A percentile compares a stretch with the other conserved stretches of the same genome.
These are phyloP conservation scores for Calycina herbarum DNA, from an alignment of 2,329 filamentous ascomycete genomes.

Conservation along the genomic window DNA sequence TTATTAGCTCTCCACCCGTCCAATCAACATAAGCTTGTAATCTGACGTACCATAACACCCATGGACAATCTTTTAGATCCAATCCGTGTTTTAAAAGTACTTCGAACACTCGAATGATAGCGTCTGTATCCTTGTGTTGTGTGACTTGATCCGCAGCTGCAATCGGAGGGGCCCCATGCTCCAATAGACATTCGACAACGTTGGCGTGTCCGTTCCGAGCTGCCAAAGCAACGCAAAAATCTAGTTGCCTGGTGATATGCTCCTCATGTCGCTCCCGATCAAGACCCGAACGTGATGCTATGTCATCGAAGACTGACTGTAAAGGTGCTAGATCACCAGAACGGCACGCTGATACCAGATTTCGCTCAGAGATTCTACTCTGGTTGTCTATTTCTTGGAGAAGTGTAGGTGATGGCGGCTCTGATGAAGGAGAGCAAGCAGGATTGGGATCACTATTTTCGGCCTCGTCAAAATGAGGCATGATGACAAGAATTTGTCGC, in stretches of 20 bases:
- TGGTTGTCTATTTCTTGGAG: not conserved
- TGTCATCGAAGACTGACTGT: not conserved
- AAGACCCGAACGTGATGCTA: constrained; percentile 4
- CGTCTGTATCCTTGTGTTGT: not conserved
- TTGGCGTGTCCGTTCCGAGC: not conserved
- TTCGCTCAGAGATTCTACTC: not conserved
- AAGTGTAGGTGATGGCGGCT: not conserved
- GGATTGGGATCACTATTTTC: not conserved
- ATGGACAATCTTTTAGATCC: constrained; percentile 4
- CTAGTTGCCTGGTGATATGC: not conserved
- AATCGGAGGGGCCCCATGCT: not conserved
- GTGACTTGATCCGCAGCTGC: not conserved
- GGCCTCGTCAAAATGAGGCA: not conserved
- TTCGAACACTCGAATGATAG: constrained; percentile 5
- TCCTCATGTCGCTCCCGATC: not conserved
- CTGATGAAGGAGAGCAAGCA: not conserved
- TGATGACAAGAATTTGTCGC: not conserved
- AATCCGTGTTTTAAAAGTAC: constrained; percentile 6
- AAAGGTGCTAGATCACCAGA: not conserved
- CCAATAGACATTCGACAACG: constrained; percentile 4
- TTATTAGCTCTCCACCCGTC: not conserved
- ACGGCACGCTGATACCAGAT: not conserved
- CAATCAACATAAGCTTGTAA: not conserved
- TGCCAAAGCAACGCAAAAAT: not conserved
- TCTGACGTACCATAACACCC: not conserved